Conservation (phyloP, 306 rosid species). For the Malus sylvestris region DNA sequence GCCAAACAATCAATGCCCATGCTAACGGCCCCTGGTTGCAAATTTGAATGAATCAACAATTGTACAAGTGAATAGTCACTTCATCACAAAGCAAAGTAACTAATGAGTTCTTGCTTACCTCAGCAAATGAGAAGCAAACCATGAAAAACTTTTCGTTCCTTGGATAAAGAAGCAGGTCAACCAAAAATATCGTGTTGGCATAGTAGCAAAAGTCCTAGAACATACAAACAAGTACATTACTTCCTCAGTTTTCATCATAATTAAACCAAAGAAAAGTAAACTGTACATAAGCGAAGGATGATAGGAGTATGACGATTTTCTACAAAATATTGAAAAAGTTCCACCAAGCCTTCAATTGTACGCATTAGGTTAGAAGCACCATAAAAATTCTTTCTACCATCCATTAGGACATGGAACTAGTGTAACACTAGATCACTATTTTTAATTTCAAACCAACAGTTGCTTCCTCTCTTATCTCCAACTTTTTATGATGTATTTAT, state of each 20-base stretch:
- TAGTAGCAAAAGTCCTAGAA: slow-evolving; percentile 91
- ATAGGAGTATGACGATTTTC: background rate
- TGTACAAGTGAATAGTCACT: slow-evolving; percentile 9
- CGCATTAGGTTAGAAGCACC: background rate
- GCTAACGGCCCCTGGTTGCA: slow-evolving; percentile 88
- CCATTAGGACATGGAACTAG: background rate
- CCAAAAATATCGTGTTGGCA: slow-evolving; percentile 85
- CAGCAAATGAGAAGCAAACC: slow-evolving; percentile 94
- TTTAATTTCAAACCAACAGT: background rate
- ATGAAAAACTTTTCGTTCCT: slow-evolving; percentile 82
- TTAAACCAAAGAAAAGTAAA: background rate
- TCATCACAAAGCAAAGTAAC: slow-evolving; percentile 8
- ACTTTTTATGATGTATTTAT: background rate
- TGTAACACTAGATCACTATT: background rate
- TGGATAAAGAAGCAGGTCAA: slow-evolving; percentile 68
- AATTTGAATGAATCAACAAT: slow-evolving; percentile 22
- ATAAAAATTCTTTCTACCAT: background rate
- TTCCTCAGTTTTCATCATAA: slow-evolving; percentile 7
- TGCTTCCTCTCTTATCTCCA: background rate
- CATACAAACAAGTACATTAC: slow-evolving; percentile 19
- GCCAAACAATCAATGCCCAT: slow-evolving; percentile 96
- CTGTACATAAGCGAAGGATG: background rate
- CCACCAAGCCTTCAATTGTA: background rate
- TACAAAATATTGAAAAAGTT: background rate
- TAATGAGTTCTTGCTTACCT: slow-evolving; percentile 44